Conservation (phyloP, 2,329 filamentous ascomycete species). For the Cadophora malorum region DNA sequence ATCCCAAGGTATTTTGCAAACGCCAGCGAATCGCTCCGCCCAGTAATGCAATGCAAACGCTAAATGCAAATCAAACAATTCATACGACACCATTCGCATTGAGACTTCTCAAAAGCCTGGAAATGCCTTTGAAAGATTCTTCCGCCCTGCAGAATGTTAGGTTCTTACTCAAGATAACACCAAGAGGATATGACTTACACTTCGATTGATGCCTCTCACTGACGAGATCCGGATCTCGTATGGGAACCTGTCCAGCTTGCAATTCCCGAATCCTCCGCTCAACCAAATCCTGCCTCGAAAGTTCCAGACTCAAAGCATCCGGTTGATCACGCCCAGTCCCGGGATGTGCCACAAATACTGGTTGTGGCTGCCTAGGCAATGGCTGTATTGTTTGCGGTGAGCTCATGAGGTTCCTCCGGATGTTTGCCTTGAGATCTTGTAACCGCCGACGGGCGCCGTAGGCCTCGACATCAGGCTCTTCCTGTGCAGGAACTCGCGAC, state of each 20-base stretch:
- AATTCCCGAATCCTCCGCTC: conserved; percentile 40
- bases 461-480: conserved; percentile 28
- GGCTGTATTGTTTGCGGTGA: conserved; percentile 15
- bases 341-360: conserved; percentile 28
- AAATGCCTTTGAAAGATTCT: conserved; percentile 36
- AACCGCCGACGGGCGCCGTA: conserved; percentile 23
- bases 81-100: conserved; percentile 3
- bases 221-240: conserved; percentile 38
- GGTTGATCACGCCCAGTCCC: conserved; percentile 4
- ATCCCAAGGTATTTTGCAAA: conserved; percentile 24
- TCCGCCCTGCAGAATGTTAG: conserved; percentile 35
- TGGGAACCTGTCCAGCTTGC: conserved; percentile 32
- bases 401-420: conserved; percentile 25
- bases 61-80: conserved; percentile 27
- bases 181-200: conserved; percentile 29
- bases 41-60: conserved; percentile 26
- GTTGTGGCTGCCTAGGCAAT: conserved; percentile 28
- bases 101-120: conserved; percentile 39
- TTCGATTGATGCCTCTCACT: conserved; percentile 28
- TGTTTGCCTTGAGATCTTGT: conserved; percentile 23
- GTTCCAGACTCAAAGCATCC: conserved; percentile 17
- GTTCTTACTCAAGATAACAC: neutral
- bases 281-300: conserved; percentile 35
- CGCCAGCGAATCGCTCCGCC: conserved; percentile 7
- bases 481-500: conserved; percentile 34